These are phyloP conservation scores for Venturia oleaginea DNA, from an alignment of 2,329 filamentous ascomycete genomes.

Conservation along the genomic window DNA sequence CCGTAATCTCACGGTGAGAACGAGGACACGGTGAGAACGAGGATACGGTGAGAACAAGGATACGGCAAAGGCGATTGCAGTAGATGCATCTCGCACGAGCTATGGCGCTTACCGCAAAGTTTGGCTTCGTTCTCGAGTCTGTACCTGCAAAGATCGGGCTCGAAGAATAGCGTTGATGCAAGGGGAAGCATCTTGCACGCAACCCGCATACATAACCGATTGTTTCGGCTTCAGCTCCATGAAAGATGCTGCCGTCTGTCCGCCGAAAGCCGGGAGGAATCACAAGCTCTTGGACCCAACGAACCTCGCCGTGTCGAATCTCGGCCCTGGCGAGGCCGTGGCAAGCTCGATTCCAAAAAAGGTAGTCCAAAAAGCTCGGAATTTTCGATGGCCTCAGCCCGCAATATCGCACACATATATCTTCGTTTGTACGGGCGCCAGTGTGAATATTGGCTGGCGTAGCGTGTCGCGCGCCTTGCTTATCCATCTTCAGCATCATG, in stretches of 20 bases:
- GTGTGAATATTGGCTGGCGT: neutral
- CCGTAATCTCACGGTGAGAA: neutral
- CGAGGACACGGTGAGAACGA: too few species aligned
- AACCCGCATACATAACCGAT: too few species aligned
- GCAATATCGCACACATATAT: too few species aligned
- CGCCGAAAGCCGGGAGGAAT: neutral
- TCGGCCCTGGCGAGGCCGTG: neutral
- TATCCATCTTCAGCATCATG: neutral
- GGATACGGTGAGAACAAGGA: neutral
- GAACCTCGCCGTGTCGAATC: neutral
- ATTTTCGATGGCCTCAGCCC: neutral
- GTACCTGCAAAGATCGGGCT: neutral
- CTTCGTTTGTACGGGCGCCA: neutral
- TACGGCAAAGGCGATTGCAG: neutral
- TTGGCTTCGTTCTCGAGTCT: neutral
- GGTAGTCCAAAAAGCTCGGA: neutral
- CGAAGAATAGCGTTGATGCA: neutral
- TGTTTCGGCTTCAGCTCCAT: too few species aligned
- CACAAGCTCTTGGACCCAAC: too few species aligned
- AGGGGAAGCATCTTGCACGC: neutral
- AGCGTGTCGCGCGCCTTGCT: neutral
- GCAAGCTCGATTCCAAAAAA: neutral
- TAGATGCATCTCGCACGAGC: neutral
- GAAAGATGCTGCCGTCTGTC: too few species aligned
- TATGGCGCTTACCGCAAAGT: neutral